phyloP scores from a whole-genome alignment of 192 early-diverging fungal genomes.

The Dissophora globulifera region DNA sequence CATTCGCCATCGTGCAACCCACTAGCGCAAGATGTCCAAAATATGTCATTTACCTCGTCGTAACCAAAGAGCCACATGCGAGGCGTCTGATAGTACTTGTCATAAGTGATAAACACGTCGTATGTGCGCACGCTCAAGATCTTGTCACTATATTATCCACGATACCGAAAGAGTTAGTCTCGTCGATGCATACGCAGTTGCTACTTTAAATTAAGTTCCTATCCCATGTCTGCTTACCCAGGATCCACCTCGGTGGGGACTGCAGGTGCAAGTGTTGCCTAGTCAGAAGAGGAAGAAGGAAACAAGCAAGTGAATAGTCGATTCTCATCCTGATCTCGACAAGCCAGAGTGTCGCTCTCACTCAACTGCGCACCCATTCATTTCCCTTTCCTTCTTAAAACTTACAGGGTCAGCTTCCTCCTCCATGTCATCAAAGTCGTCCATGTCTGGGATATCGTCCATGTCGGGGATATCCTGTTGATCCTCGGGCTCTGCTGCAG shows the following conservation, averaged over 20 bases:
- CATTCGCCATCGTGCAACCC: too few relatives aligned
- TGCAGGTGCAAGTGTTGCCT: constrained; percentile 47
- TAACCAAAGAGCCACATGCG: constrained; percentile 98
- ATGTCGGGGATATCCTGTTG: constrained; percentile 85
- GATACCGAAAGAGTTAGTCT: too few relatives aligned
- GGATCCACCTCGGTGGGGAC: constrained; percentile 29
- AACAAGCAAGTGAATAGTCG: too few relatives aligned
- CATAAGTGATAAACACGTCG: constrained; percentile 99
- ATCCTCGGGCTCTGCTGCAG: constrained; percentile 59
- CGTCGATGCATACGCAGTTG: too few relatives aligned
- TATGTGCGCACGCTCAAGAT: constrained; percentile 93
- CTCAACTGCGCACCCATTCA: too few relatives aligned
- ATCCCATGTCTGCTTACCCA: constrained; percentile 19
- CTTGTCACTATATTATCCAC: constrained; percentile 78
- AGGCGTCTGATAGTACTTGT: constrained; percentile 99
- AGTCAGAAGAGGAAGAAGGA: too few relatives aligned
- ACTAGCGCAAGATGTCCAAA: too few relatives aligned
- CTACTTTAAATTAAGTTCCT: too few relatives aligned
- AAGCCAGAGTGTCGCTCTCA: too few relatives aligned
- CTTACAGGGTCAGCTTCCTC: constrained; percentile 85
- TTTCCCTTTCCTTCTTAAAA: too few relatives aligned
- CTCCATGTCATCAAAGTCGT: constrained; percentile 72
- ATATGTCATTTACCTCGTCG: constrained; percentile 91
- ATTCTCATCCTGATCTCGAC: too few relatives aligned
- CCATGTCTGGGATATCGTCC: constrained; percentile 93